Conservation (phyloP, 352 stramenopile genomes). For the Elongisporangium senticosum region DNA sequence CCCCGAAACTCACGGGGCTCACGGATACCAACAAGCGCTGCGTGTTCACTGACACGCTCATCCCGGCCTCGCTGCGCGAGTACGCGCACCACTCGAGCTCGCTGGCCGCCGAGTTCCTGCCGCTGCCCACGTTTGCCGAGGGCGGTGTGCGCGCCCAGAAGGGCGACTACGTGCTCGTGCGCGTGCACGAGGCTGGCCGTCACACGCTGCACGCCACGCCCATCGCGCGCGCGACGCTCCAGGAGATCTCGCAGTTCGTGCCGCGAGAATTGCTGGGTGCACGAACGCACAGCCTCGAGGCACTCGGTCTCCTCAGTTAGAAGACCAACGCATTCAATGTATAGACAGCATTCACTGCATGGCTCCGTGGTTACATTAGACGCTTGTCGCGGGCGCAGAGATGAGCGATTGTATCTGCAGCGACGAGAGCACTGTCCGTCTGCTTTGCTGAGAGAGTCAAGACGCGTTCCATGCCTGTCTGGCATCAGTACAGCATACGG, state of each 20-base stretch:
- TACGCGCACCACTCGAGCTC: constrained; percentile 32
- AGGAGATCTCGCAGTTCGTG: constrained; percentile 49
- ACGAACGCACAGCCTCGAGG: constrained; percentile 30
- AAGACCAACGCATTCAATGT: background rate
- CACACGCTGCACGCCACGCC: constrained; percentile 82
- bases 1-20: constrained; percentile 76
- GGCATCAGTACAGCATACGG: too few species aligned
- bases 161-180: constrained; percentile 85
- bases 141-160: constrained; percentile 37
- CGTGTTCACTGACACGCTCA: constrained; percentile 63
- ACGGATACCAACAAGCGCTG: constrained; percentile 89
- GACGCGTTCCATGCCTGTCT: too few species aligned
- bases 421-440: too few species aligned
- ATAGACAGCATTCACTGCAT: too few species aligned
- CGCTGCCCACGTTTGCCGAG: constrained; percentile 24
- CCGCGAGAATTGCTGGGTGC: constrained; percentile 54
- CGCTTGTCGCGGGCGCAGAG: too few species aligned
- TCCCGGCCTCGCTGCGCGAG: constrained; percentile 44
- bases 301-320: constrained; percentile 12
- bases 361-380: too few species aligned
- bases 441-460: too few species aligned
- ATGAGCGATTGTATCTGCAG: too few species aligned
- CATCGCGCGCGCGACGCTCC: constrained; percentile 65
- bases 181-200: constrained; percentile 68
- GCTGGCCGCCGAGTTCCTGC: constrained; percentile 36